Evolutionary conservation across 805 yeast genomes (phyloP).

Genomic region (Yarrowia sp.): DNA sequence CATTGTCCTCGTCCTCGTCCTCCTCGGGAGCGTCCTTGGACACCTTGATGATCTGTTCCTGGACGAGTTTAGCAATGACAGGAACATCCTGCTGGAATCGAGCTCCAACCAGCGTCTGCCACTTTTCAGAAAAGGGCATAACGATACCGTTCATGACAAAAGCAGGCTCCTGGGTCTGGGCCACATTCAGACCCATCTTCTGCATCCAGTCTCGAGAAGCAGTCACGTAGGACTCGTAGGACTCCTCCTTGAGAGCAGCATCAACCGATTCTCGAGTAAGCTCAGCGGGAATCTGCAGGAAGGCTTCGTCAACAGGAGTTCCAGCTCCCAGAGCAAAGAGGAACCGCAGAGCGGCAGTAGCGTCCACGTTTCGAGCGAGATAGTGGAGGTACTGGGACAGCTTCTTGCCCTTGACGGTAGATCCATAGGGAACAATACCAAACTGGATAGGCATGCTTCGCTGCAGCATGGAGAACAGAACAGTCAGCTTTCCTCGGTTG

Average conservation of each 20-base stretch:
- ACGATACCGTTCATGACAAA: slow-evolving; percentile 64
- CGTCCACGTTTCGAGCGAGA: slow-evolving; percentile 6
- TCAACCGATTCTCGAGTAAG: background rate
- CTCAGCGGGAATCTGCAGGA: background rate
- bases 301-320: background rate
- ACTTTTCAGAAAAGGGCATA: slow-evolving; percentile 26
- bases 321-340: slow-evolving; percentile 12
- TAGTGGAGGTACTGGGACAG: slow-evolving; percentile 29
- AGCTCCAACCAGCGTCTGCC: slow-evolving; percentile 26
- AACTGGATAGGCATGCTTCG: slow-evolving; percentile 71
- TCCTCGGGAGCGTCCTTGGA: slow-evolving; percentile 49
- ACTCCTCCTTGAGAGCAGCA: slow-evolving; percentile 10
- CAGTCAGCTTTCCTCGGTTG: slow-evolving; percentile 29
- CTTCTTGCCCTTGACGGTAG: slow-evolving; percentile 30
- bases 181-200: slow-evolving; percentile 29
- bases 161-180: slow-evolving; percentile 44
- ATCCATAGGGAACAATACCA: slow-evolving; percentile 69
- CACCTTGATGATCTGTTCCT: background rate
- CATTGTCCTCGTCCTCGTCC: background rate
- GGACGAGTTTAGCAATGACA: background rate
- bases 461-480: slow-evolving; percentile 35
- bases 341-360: background rate
- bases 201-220: slow-evolving; percentile 35
- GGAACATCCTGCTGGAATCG: slow-evolving; percentile 14
- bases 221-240: background rate